phyloP scores from a whole-genome alignment of 2,329 filamentous ascomycete species.

The Neocatenulostroma microsporum region DNA sequence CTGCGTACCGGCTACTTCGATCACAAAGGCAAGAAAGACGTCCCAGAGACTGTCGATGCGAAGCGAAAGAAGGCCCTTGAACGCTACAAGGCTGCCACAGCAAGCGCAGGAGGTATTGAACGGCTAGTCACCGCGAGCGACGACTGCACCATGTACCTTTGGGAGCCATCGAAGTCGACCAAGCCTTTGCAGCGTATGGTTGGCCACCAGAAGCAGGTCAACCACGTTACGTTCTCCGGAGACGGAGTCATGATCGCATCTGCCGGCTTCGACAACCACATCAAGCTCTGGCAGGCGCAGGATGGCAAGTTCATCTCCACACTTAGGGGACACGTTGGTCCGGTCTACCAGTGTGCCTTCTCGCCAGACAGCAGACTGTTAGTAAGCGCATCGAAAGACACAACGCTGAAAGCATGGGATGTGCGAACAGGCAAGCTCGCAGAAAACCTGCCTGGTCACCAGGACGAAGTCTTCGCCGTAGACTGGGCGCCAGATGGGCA shows the following conservation, averaged over 20 bases:
- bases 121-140: constrained; percentile 84
- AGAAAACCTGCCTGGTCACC: constrained; percentile 77
- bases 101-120: constrained; percentile 55
- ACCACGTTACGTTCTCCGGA: constrained; percentile 89
- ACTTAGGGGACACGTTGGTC: constrained; percentile 78
- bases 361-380: constrained; percentile 84
- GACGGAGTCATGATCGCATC: constrained; percentile 83
- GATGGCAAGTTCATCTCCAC: constrained; percentile 76
- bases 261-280: constrained; percentile 86
- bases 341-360: constrained; percentile 89
- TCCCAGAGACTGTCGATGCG: constrained; percentile 61
- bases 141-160: constrained; percentile 94
- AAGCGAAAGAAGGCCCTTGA: constrained; percentile 68
- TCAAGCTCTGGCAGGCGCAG: constrained; percentile 80
- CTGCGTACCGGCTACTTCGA: constrained; percentile 81
- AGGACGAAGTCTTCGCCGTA: constrained; percentile 87
- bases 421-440: constrained; percentile 75
- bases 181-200: constrained; percentile 82
- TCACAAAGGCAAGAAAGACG: constrained; percentile 58
- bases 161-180: constrained; percentile 69
- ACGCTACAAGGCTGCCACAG: constrained; percentile 79
- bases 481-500: constrained; percentile 93
- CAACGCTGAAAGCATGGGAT: constrained; percentile 92
- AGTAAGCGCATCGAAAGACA: constrained; percentile 83
- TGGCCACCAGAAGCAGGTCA: constrained; percentile 96